A percentile compares a stretch with the other conserved stretches of the same genome.
These are phyloP conservation scores for Papiliotrema nemorosa DNA, from an alignment of 1,284 basidiomycete genomes.

Conservation along the genomic window DNA sequence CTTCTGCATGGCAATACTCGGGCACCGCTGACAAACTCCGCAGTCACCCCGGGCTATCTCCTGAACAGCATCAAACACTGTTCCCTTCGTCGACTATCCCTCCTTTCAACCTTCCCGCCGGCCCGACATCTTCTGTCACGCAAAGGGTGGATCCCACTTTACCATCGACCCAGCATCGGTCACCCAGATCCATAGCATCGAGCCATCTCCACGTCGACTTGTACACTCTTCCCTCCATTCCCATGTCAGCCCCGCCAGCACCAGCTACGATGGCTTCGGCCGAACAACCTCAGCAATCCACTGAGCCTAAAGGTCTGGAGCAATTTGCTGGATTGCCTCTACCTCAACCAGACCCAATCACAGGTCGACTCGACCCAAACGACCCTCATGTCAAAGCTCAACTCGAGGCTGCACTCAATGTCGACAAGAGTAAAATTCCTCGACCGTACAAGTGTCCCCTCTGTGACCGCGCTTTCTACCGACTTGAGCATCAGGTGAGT, in stretches of 20 bases:
- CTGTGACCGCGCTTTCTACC: conserved; percentile 85
- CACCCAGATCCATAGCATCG: too few species aligned
- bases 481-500: conserved; percentile 85
- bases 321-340: conserved; percentile 5
- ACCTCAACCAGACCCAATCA: conserved; percentile 48
- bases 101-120: too few species aligned
- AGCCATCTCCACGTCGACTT: background rate
- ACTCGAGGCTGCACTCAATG: conserved; percentile 50
- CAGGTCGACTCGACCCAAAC: conserved; percentile 50
- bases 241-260: background rate
- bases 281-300: background rate
- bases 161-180: too few species aligned
- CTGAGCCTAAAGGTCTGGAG: background rate
- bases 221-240: background rate
- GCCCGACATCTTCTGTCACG: too few species aligned
- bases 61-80: too few species aligned
- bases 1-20: too few species aligned
- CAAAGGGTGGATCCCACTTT: too few species aligned
- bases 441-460: conserved; percentile 92
- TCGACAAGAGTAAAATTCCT: conserved; percentile 56
- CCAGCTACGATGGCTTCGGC: background rate
- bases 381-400: conserved; percentile 50
- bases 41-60: too few species aligned
- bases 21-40: too few species aligned
- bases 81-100: too few species aligned